Evolutionary conservation across 1,139 yeast genomes (phyloP), one percentile per base, ranked within the genome.

Genomic region (Yamadazyma conglobata): DNA sequence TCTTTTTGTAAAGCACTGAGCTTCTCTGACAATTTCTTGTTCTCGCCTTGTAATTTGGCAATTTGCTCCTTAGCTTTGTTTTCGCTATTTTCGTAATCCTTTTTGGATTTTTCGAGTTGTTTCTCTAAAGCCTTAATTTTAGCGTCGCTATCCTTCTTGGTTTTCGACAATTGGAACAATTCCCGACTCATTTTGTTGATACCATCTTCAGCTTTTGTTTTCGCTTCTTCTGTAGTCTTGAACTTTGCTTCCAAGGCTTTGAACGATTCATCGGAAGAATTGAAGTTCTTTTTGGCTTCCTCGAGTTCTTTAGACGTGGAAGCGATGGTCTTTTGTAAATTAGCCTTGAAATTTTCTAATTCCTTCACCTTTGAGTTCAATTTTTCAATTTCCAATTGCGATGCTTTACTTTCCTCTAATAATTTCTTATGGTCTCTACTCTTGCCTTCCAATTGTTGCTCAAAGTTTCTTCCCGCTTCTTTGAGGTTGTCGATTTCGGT

Each of bases 141-240:
- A 25, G 63, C 63, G 29, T 77, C 82, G 2, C 70, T 46, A 1
- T 71, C 72, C 2, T 70, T 74, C 37, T 79, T 79, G 20, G 77
- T 78, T 36, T 76, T 76, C 1, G 78, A 71, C 24, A 87, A 59
- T 24, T 73, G 73, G 52, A 87, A 75, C 22, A 89, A 61, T 42
- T 88, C 96, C 26, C 91, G 67, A 37, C 82, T 83, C 95, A 89
- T 86, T 45, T 87, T 87, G 51, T 87, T 89, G 34, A 89, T 81
- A 5, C 95, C 96, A 39, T 77, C 80, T 47, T 89, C 96, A 1
- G 91, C 85, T 40, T 77, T 82, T 16, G 70, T 67, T 46, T 82
- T 84, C 7, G 73, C 76, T 19, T 44, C 53, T 35, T 64, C 68
- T 1, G 57, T 43, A 2, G 46, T 36, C 3, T 50, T 51, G 14